Conservation (phyloP, 1,284 basidiomycete species). For the Malassezia psittaci region DNA sequence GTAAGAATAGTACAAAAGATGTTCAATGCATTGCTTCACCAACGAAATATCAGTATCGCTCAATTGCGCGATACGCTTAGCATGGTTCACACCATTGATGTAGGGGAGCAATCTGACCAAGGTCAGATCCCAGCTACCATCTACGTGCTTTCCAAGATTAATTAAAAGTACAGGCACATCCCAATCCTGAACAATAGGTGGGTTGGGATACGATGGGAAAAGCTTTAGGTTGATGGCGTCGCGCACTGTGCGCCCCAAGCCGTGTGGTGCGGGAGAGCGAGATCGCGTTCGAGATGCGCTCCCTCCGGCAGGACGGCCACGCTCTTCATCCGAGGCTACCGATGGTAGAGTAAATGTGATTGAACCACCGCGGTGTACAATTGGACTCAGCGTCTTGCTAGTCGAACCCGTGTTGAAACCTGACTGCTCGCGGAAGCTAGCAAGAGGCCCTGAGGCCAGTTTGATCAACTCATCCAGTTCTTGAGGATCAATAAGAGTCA, state of each 20-base stretch:
- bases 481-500: constrained; percentile 16
- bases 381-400: neutral
- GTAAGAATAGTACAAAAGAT: constrained; percentile 92
- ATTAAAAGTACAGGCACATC: constrained; percentile 85
- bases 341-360: no score
- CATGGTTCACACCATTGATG: constrained; percentile 83
- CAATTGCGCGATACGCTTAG: constrained; percentile 77
- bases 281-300: neutral
- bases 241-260: constrained; percentile 41
- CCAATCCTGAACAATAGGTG: constrained; percentile 80
- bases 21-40: constrained; percentile 76
- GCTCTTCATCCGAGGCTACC: no score
- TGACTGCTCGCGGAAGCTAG: neutral
- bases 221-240: constrained; percentile 60
- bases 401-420: neutral
- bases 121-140: constrained; percentile 92
- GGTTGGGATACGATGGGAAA: constrained; percentile 92
- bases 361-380: no score
- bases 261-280: constrained; percentile 26
- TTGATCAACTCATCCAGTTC: constrained; percentile 11
- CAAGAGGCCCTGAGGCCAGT: constrained; percentile 6
- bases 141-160: constrained; percentile 66
- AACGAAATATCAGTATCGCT: constrained; percentile 79
- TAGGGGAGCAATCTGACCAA: constrained; percentile 61
- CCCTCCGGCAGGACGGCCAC: neutral